Percentiles rank a stretch among this genome's conserved stretches.
These are phyloP conservation scores for Pseudognaphalium luteoalbum DNA, from an alignment of 129 eudicot genomes.

Conservation along the genomic window DNA sequence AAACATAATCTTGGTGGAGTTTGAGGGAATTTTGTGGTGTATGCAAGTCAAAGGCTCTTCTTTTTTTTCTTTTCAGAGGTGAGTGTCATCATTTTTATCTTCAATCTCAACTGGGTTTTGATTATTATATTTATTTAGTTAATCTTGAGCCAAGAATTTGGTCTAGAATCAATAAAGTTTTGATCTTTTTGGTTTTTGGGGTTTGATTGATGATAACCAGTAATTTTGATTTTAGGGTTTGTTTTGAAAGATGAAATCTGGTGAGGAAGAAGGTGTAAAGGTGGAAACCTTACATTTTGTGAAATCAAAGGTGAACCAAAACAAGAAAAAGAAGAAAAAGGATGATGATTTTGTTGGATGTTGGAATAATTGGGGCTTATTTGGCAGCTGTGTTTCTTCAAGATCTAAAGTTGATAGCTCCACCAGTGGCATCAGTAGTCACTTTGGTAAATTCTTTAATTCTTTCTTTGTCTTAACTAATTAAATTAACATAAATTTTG, in stretches of 20 bases:
- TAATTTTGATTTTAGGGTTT: conserved; percentile 44
- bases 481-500: neutral
- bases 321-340: conserved; percentile 55
- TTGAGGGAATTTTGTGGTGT: conserved; percentile 26
- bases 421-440: conserved; percentile 73
- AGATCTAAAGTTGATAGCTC: conserved; percentile 99
- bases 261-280: conserved; percentile 51
- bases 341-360: conserved; percentile 63
- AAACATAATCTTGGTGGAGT: conserved; percentile 27
- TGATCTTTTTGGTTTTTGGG: conserved; percentile 22
- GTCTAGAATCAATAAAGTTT: conserved; percentile 25
- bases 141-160: conserved; percentile 28
- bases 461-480: neutral
- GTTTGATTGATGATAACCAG: conserved; percentile 25
- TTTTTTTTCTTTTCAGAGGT: conserved; percentile 24
- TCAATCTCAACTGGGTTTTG: conserved; percentile 45
- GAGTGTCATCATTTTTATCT: conserved; percentile 29
- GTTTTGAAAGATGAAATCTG: conserved; percentile 57
- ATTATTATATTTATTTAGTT: conserved; percentile 26
- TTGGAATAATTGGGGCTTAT: conserved; percentile 73
- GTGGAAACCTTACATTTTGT: conserved; percentile 62
- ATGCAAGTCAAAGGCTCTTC: conserved; percentile 37
- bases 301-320: conserved; percentile 51
- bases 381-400: conserved; percentile 88
- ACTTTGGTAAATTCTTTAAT: conserved; percentile 54